Conservation (phyloP, 768 basidiomycete species). For the Thelephora aurantiotincta region DNA sequence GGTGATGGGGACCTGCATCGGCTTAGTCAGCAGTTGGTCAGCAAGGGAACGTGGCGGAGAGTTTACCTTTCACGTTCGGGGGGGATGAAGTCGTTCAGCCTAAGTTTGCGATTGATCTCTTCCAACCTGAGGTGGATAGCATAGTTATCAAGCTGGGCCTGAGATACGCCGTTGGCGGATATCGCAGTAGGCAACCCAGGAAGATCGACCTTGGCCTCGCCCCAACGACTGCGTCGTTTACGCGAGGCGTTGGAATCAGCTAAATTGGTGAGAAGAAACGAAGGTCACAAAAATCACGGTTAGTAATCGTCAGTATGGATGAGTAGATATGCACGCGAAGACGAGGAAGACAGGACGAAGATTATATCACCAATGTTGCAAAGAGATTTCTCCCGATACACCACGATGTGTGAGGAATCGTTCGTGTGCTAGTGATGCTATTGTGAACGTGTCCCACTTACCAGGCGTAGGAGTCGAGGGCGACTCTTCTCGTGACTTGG, state of each 20-base stretch:
- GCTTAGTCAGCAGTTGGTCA: conserved; percentile 3
- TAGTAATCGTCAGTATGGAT: conserved; percentile 35
- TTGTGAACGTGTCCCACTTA: conserved; percentile 31
- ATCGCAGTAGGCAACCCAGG: conserved; percentile 93
- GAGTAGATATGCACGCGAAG: conserved; percentile 15
- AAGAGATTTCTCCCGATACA: conserved; percentile 16
- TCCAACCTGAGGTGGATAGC: conserved; percentile 92
- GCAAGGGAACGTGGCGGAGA: conserved; percentile 7
- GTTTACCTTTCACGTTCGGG: conserved; percentile 84
- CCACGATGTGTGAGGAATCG: conserved; percentile 1
- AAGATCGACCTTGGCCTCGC: conserved; percentile 82
- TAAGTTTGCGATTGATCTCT: conserved; percentile 92
- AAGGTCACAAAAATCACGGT: conserved; percentile 25
- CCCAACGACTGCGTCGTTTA: conserved; percentile 96
- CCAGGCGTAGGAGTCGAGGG: conserved; percentile 44
- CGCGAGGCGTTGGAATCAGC: conserved; percentile 79
- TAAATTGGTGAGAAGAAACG: conserved; percentile 26
- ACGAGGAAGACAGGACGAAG: background rate
- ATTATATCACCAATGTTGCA: conserved; percentile 13
- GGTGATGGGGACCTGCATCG: conserved; percentile 76
- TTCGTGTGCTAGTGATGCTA: background rate
- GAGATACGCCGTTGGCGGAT: conserved; percentile 83
- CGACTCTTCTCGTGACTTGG: conserved; percentile 57
- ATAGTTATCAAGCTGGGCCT: conserved; percentile 94
- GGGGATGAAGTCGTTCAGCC: conserved; percentile 89